Base-by-base conservation (phyloP, 2,329 filamentous ascomycete species). In the Sarocladium oryzae region DNA sequence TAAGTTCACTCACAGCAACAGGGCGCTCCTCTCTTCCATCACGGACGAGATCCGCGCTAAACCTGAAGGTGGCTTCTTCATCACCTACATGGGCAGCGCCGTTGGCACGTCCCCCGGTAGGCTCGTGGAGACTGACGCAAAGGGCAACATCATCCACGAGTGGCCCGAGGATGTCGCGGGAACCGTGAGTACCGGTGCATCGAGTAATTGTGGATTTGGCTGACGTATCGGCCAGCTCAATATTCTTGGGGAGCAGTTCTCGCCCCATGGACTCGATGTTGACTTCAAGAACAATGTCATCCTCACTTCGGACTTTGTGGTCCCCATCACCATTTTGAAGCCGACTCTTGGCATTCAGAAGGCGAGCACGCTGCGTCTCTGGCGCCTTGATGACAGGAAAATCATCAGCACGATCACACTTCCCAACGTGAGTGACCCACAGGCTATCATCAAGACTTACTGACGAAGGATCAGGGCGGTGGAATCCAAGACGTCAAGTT, bases 401-500 rank as follows among this genome's bases (percentile, higher is more conserved):
- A 84, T 84, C 55, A 70, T 82, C 54, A 79, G 70, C 51, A 84
- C 53, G 15, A 79, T 84, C 54, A 78, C 72, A 11, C 82, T 85
- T 52, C 80, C 80, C 20, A 60, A 79, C 48, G 76, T 74, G 60
- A 57, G 70, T 57, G n/a, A n/a, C n/a, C n/a, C n/a, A 2, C 15
- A 15, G 20, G 8, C 13, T 23, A 4, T 6, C 20, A 16, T 13
- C 26, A 49, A 26, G 13, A 35, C 4, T 16, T 7, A 9, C 10
- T 38, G 9, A 10, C 35, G n/a, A 7, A 38, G 7, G n/a, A n/a
- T n/a, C n/a, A 70, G 66, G 77, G 78, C 32, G 70, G 72, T 36
- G 80, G 80, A 54, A 83, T 84, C 49, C 79, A 84, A 58, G 80
- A 84, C 55, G 76, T 84, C 59, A 84, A 84, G 63, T 82, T 83